Conservation (phyloP, 192 early-diverging fungal species). For the Coemansia sp. region DNA sequence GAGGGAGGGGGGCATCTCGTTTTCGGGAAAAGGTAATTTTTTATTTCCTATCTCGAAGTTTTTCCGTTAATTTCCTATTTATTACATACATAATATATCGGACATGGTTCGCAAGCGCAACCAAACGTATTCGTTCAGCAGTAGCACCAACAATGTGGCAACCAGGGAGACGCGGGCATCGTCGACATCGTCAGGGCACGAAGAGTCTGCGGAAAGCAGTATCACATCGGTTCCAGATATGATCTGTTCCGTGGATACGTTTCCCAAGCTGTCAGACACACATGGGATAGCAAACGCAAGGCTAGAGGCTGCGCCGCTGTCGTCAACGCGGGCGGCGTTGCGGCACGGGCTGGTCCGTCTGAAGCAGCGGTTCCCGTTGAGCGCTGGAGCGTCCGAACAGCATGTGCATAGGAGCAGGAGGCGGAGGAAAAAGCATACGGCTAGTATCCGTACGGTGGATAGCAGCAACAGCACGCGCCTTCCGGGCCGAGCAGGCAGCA, state of each 20-base stretch:
- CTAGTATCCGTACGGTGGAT: background rate
- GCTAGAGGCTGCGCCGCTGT: background rate
- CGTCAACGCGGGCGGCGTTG: slow-evolving; percentile 7
- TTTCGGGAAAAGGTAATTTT: too few relatives aligned
- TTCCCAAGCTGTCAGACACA: slow-evolving; percentile 19
- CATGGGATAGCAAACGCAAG: background rate
- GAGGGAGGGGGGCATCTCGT: too few relatives aligned
- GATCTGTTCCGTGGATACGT: slow-evolving; percentile 43
- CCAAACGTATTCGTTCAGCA: slow-evolving; percentile 29
- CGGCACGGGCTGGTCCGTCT: slow-evolving; percentile 8
- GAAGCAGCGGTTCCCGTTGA: slow-evolving; percentile 15
- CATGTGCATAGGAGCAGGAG: background rate
- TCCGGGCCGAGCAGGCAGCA: background rate
- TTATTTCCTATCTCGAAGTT: too few relatives aligned
- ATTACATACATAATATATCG: background rate
- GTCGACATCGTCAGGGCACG: slow-evolving; percentile 2
- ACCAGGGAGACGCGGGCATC: slow-evolving; percentile 1
- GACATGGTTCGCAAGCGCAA: slow-evolving; percentile 12
- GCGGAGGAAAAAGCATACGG: background rate
- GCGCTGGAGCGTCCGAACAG: background rate
- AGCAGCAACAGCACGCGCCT: background rate
- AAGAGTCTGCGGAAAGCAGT: background rate
- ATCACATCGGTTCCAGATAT: slow-evolving; percentile 29
- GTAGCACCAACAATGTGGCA: slow-evolving; percentile 25
- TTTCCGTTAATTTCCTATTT: slow-evolving; percentile 2